These are phyloP conservation scores for Wickerhamiella lipophila DNA, from an alignment of 805 yeast genomes.

Conservation along the genomic window DNA sequence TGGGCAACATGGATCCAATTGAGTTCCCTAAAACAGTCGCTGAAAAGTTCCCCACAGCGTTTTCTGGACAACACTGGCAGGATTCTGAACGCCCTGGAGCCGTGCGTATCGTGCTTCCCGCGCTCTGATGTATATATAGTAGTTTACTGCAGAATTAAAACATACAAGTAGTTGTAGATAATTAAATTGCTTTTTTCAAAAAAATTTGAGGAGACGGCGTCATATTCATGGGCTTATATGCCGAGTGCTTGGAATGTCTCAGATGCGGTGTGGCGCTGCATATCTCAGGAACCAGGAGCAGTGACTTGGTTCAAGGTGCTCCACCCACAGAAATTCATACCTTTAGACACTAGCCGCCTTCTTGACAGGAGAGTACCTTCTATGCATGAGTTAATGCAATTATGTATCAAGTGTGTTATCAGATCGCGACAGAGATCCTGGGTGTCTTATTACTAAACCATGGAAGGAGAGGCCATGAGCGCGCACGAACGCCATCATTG, in stretches of 20 bases:
- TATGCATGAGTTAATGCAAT: not conserved
- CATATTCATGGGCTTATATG: not conserved
- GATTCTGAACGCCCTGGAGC: not conserved
- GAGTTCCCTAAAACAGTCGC: not conserved
- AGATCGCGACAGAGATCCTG: not conserved
- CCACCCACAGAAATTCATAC: too few relatives aligned
- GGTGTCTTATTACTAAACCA: constrained; percentile 6
- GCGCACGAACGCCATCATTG: constrained; percentile 18
- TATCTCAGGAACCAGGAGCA: not conserved
- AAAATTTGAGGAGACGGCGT: not conserved
- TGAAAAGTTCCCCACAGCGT: not conserved
- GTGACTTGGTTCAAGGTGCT: too few relatives aligned
- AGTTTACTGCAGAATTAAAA: not conserved
- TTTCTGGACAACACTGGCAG: not conserved
- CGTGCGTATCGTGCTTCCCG: not conserved
- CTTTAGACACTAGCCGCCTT: too few relatives aligned
- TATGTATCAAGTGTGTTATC: constrained; percentile 5
- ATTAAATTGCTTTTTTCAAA: not conserved
- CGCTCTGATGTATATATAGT: not conserved
- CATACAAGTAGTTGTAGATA: not conserved
- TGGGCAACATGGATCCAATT: not conserved
- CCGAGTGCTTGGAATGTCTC: constrained; percentile 1
- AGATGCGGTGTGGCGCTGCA: not conserved
- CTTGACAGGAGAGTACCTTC: not conserved
- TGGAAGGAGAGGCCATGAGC: constrained; percentile 17